phyloP scores from a whole-genome alignment of 2,329 filamentous ascomycete genomes.

The Verticillium longisporum region DNA sequence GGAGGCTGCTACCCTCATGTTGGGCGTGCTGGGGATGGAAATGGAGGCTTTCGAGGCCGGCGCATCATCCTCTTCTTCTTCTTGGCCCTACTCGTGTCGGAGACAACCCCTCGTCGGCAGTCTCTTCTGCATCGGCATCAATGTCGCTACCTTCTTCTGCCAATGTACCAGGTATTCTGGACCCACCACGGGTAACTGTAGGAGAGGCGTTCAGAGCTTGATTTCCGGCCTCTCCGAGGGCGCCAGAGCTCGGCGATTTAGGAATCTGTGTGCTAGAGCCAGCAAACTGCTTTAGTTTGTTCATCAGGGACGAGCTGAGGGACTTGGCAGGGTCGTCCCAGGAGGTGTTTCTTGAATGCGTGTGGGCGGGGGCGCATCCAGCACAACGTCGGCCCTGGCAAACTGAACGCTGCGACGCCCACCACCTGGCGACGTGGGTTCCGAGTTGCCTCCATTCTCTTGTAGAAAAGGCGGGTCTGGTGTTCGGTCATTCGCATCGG shows the following conservation, averaged over 20 bases:
- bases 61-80: constrained; percentile 57
- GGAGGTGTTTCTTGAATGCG: constrained; percentile 57
- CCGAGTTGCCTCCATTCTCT: constrained; percentile 1
- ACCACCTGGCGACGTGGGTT: background rate
- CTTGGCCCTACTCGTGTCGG: constrained; percentile 43
- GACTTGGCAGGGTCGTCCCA: constrained; percentile 59
- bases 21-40: constrained; percentile 62
- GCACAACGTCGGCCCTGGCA: constrained; percentile 44
- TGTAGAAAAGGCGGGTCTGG: background rate
- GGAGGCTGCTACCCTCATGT: constrained; percentile 33
- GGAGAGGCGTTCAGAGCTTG: constrained; percentile 42
- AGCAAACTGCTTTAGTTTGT: constrained; percentile 69
- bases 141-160: constrained; percentile 60
- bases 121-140: constrained; percentile 79
- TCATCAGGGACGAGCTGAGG: constrained; percentile 62
- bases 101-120: constrained; percentile 64
- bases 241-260: constrained; percentile 20
- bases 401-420: constrained; percentile 63
- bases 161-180: constrained; percentile 46
- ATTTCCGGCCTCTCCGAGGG: constrained; percentile 28
- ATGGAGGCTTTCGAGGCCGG: constrained; percentile 45
- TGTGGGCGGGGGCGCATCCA: constrained; percentile 45
- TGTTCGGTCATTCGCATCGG: background rate
- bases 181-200: constrained; percentile 32
- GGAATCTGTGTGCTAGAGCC: constrained; percentile 41